Percentiles rank a stretch among this genome's conserved stretches.
These are phyloP conservation scores for Helichrysum umbraculigerum DNA, from an alignment of 129 eudicot genomes.

Conservation along the genomic window DNA sequence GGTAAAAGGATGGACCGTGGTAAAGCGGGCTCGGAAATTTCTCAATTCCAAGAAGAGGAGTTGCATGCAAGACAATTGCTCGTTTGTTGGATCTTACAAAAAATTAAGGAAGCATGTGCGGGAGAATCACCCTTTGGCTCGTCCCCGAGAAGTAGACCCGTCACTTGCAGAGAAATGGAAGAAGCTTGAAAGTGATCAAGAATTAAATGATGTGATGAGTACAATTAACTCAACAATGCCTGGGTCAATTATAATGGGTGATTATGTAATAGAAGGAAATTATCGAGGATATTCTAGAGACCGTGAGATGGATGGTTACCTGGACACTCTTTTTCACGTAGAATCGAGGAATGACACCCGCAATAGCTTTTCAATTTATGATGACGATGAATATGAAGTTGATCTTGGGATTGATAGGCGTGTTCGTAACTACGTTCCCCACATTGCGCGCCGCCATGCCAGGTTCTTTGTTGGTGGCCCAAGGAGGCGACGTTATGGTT, in stretches of 20 bases:
- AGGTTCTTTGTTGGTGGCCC: conserved; percentile 26
- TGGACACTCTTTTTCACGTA: conserved; percentile 28
- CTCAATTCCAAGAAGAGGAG: conserved; percentile 49
- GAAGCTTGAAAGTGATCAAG: conserved; percentile 53
- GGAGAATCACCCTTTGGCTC: conserved; percentile 47
- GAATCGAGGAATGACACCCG: conserved; percentile 30
- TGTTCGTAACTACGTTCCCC: conserved; percentile 22
- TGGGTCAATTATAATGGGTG: conserved; percentile 56
- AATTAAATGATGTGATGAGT: conserved; percentile 56
- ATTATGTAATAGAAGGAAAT: conserved; percentile 54
- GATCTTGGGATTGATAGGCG: conserved; percentile 9
- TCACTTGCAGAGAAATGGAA: conserved; percentile 66
- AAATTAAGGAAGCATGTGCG: conserved; percentile 51
- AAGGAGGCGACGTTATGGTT: conserved; percentile 25
- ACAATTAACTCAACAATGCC: conserved; percentile 59
- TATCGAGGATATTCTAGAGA: conserved; percentile 27
- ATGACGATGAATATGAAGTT: conserved; percentile 30
- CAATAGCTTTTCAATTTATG: conserved; percentile 3
- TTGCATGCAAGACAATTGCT: conserved; percentile 58
- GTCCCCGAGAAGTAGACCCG: conserved; percentile 67
- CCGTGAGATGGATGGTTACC: conserved; percentile 28
- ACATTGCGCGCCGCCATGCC: conserved; percentile 25
- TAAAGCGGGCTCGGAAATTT: conserved; percentile 53
- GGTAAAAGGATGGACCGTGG: conserved; percentile 71
- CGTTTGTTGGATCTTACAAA: conserved; percentile 50